These are phyloP conservation scores for Plantago major DNA, from an alignment of 257 asterid species.

Conservation along the genomic window DNA sequence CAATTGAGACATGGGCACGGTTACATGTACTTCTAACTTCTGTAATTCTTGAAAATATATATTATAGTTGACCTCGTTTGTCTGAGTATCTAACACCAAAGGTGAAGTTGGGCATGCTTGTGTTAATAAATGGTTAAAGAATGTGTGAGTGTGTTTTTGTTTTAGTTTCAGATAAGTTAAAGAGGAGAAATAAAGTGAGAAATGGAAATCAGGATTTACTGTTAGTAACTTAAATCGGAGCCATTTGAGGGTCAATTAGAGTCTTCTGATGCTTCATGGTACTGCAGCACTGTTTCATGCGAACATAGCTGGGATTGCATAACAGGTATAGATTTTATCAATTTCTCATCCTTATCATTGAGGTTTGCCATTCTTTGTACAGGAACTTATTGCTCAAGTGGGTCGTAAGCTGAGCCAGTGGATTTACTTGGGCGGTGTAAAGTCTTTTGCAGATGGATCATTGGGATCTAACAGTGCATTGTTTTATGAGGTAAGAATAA, in stretches of 20 bases:
- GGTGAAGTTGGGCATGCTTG: conserved; percentile 14
- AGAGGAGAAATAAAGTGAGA: conserved; percentile 9
- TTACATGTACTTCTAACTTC: conserved; percentile 47
- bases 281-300: conserved; percentile 5
- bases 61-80: conserved; percentile 6
- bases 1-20: conserved; percentile 83
- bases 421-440: conserved; percentile 92
- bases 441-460: conserved; percentile 94
- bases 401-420: conserved; percentile 73
- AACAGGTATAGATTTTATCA: conserved; percentile 6
- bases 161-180: conserved; percentile 1
- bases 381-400: conserved; percentile 55
- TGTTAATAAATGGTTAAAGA: conserved; percentile 2
- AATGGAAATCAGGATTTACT: conserved; percentile 4
- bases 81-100: conserved; percentile 5
- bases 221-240: conserved; percentile 9
- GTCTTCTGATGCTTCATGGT: conserved; percentile 1
- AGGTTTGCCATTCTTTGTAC: conserved; percentile 7
- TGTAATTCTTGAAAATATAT: neutral
- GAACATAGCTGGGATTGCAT: neutral
- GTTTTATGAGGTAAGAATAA: conserved; percentile 55
- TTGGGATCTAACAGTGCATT: conserved; percentile 93
- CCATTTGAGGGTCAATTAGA: conserved; percentile 8
- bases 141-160: conserved; percentile 1
- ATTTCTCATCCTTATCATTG: conserved; percentile 11